Evolutionary conservation across 345 rosid species (phyloP), one percentile per base, ranked within the genome.

Genomic region (Noccaea caerulescens): DNA sequence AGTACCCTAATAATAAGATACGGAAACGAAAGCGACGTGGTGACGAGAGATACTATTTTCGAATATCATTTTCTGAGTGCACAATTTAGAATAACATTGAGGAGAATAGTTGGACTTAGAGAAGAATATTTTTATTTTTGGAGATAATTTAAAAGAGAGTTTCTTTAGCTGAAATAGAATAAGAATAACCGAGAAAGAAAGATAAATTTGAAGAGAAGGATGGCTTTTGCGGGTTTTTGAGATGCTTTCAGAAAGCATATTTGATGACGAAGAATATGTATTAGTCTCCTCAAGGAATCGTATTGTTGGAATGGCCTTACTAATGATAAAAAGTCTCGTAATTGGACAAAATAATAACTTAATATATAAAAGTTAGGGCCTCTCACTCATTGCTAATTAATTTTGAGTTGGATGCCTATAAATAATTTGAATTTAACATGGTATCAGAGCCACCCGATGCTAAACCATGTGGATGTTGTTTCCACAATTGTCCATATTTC

Each of bases 171-270:
- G 36, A 65, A 73, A 38, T 7, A 37, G 79, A 75, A 75, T 75
- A 53, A 74, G 78, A 74, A 74, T 68, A 59, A 10, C 10, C 6
- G 42, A 12, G 37, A 66, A 74, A 74, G 42, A 14, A 63, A 55
- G 30, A 68, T 16, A 55, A 45, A 27, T 7, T 16, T 25, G 64
- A 54, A 75, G 63, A 39, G 62, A 61, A 53, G 9, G n/a, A 68
- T 58, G 18, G 27, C 62, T 52, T 72, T 60, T 46, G 37, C 2
- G 14, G 41, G 38, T 58, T 59, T 20, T 20, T 33, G 6, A 51
- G 67, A 67, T 74, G 78, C 73, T 53, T 23, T 18, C n/a, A 5
- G 4, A 62, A 63, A 36, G 68, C 68, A 74, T 67, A 67, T 67
- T 50, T 60, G 68, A 52, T 45, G 69, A 61, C 37, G 12, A 61